These are phyloP conservation scores for Saraca asoca DNA, from an alignment of 331 rosid genomes.

Conservation along the genomic window DNA sequence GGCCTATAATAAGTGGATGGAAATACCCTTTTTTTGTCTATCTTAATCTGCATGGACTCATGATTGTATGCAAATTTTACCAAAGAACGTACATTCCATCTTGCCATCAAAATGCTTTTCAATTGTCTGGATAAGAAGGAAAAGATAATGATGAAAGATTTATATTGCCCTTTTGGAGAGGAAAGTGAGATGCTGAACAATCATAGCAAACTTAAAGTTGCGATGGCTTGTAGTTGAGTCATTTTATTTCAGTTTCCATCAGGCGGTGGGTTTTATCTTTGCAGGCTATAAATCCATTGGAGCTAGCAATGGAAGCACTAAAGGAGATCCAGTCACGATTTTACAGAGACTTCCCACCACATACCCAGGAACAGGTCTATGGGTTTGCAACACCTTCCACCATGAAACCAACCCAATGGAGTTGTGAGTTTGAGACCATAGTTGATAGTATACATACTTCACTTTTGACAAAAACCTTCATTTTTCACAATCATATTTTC, in stretches of 20 bases:
- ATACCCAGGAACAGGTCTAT: conserved; percentile 73
- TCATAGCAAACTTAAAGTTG: neutral
- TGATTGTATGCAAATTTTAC: neutral
- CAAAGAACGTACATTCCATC: neutral
- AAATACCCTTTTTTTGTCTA: neutral
- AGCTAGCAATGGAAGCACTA: conserved; percentile 87
- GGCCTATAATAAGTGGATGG: neutral
- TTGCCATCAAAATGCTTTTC: neutral
- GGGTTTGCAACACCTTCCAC: conserved; percentile 95
- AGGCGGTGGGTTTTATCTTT: neutral
- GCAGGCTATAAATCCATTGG: conserved; percentile 90
- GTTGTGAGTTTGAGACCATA: conserved; percentile 58
- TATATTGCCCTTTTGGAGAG: neutral
- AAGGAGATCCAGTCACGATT: conserved; percentile 78
- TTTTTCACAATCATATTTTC: conserved; percentile 24
- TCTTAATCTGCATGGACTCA: neutral
- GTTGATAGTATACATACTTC: neutral
- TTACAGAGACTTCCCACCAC: conserved; percentile 91
- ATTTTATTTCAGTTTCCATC: too few relatives aligned
- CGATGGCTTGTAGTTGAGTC: too few relatives aligned
- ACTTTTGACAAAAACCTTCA: neutral
- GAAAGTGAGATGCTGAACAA: neutral
- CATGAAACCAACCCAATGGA: conserved; percentile 99
- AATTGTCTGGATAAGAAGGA: too few relatives aligned
- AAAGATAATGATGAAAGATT: too few relatives aligned